These are phyloP conservation scores for Lunularia cruciata DNA, from an alignment of 225 moss, liverwort and hornwort genomes.

Conservation along the genomic window DNA sequence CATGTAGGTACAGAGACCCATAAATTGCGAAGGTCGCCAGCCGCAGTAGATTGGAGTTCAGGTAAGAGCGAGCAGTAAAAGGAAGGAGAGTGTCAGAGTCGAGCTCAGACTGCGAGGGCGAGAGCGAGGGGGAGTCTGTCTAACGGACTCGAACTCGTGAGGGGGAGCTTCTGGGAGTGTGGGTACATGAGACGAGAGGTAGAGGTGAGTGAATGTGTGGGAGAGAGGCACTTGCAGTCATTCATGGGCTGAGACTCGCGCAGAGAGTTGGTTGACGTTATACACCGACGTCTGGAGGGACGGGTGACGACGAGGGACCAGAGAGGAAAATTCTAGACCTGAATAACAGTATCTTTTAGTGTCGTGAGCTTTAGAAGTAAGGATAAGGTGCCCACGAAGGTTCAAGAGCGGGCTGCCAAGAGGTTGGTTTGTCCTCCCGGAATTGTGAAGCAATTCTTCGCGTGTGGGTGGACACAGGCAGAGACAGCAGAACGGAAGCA, in stretches of 20 bases:
- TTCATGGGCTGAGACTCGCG: neutral
- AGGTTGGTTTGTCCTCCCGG: neutral
- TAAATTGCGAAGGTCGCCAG: neutral
- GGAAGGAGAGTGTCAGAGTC: neutral
- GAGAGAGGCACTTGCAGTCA: neutral
- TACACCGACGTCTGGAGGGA: neutral
- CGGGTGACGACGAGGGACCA: neutral
- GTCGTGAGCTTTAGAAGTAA: too few relatives aligned
- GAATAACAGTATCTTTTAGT: too few relatives aligned
- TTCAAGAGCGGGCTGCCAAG: neutral
- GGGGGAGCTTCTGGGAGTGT: neutral
- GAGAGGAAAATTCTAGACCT: neutral
- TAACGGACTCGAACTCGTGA: neutral
- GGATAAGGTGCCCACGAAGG: conserved; percentile 1
- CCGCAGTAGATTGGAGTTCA: neutral
- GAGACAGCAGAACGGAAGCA: too few relatives aligned
- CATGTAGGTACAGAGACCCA: neutral
- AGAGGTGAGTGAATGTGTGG: neutral
- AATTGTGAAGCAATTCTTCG: too few relatives aligned
- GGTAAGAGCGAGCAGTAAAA: neutral
- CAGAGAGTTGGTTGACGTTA: neutral
- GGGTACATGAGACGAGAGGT: neutral
- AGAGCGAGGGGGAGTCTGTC: neutral
- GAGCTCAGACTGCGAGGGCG: neutral
- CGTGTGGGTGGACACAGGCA: too few relatives aligned